These are phyloP conservation scores for Penicillium sp. DNA, from an alignment of 2,329 filamentous ascomycete species.

Conservation along the genomic window DNA sequence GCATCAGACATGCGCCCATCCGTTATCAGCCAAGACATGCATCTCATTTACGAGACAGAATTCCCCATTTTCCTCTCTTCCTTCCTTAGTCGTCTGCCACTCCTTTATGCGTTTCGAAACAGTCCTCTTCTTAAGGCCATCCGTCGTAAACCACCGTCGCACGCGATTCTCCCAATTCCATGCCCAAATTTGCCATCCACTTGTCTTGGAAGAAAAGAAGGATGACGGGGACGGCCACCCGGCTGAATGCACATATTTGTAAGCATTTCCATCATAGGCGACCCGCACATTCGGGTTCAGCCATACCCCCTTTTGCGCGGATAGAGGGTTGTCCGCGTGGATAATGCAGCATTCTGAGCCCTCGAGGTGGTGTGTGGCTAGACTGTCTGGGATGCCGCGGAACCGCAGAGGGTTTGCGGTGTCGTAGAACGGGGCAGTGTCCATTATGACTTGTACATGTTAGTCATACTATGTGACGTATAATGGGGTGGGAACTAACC, in stretches of 20 bases:
- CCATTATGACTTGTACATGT: slow-evolving; percentile 12
- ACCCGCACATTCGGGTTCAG: slow-evolving; percentile 68
- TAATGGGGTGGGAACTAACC: slow-evolving; percentile 21
- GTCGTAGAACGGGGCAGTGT: slow-evolving; percentile 9
- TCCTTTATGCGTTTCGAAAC: slow-evolving; percentile 34
- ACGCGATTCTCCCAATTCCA: slow-evolving; percentile 60
- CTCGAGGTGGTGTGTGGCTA: slow-evolving; percentile 54
- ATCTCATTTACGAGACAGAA: slow-evolving; percentile 60
- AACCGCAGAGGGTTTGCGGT: slow-evolving; percentile 42
- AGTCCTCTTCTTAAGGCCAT: slow-evolving; percentile 25
- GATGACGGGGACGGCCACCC: slow-evolving; percentile 1
- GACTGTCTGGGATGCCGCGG: slow-evolving; percentile 49
- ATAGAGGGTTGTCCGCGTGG: slow-evolving; percentile 64
- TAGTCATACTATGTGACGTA: background rate
- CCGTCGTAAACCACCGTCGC: slow-evolving; percentile 42
- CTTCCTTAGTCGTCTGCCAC: slow-evolving; percentile 21
- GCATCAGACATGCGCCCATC: slow-evolving; percentile 55
- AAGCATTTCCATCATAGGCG: slow-evolving; percentile 56
- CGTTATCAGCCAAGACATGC: slow-evolving; percentile 55
- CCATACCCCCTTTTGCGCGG: slow-evolving; percentile 52
- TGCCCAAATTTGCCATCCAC: slow-evolving; percentile 45
- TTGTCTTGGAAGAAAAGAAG: slow-evolving; percentile 40
- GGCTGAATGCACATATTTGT: slow-evolving; percentile 45
- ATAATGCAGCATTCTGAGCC: slow-evolving; percentile 59
- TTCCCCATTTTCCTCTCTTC: slow-evolving; percentile 29